Evolutionary conservation across 2,329 filamentous ascomycete species (phyloP).

Genomic region (Cladorrhinum sp.): DNA sequence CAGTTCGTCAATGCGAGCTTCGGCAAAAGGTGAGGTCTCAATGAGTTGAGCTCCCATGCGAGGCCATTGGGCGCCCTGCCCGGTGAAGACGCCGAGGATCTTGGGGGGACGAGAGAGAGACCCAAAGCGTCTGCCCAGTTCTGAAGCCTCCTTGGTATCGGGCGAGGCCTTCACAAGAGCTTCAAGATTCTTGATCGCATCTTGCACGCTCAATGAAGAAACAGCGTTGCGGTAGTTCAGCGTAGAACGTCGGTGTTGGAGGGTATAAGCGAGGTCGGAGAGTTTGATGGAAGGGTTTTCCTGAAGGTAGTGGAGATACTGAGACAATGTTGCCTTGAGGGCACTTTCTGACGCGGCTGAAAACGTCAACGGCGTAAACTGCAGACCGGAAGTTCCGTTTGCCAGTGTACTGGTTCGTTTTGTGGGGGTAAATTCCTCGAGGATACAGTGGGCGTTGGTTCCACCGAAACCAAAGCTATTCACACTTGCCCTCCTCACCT

Average conservation of each 20-base stretch:
- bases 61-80: slow-evolving; percentile 33
- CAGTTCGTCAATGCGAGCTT: slow-evolving; percentile 12
- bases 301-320: background rate
- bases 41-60: slow-evolving; percentile 33
- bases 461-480: slow-evolving; percentile 36
- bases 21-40: background rate
- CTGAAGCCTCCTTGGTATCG: background rate
- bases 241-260: background rate
- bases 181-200: background rate
- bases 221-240: background rate
- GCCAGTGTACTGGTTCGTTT: too few species aligned
- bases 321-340: background rate
- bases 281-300: background rate
- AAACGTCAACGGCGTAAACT: background rate
- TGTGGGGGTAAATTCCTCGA: background rate
- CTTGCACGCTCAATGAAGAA: background rate
- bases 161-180: background rate
- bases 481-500: slow-evolving; percentile 16
- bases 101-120: background rate
- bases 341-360: background rate
- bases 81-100: slow-evolving; percentile 29
- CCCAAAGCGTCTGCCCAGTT: slow-evolving; percentile 4
- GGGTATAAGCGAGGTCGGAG: background rate
- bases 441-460: slow-evolving; percentile 30
- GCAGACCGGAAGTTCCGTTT: background rate